Evolutionary conservation across 2,329 filamentous ascomycete genomes (phyloP).

Genomic region (Penicillium sp.): DNA sequence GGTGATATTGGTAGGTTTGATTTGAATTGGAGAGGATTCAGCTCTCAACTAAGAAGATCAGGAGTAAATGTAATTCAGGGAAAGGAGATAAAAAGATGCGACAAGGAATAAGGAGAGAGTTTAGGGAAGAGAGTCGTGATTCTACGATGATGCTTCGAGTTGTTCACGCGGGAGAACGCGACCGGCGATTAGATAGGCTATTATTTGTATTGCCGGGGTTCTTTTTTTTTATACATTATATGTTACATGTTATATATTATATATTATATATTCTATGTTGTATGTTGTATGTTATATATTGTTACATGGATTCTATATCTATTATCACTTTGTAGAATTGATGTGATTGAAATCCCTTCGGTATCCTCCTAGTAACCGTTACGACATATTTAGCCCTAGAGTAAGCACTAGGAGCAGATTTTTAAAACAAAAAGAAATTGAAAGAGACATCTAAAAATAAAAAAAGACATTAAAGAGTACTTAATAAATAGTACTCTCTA

Average conservation of each 20-base stretch:
- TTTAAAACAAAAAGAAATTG: not conserved
- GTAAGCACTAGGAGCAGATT: not conserved
- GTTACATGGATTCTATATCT: too few species aligned
- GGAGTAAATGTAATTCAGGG: not conserved
- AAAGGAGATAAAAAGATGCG: not conserved
- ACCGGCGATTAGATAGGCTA: slow-evolving; percentile 25
- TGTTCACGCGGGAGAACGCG: slow-evolving; percentile 26
- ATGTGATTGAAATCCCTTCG: not conserved
- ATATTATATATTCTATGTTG: too few species aligned
- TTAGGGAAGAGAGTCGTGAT: slow-evolving; percentile 15
- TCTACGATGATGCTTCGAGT: slow-evolving; percentile 29
- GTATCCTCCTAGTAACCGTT: too few species aligned
- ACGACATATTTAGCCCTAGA: not conserved
- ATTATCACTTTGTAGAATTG: too few species aligned
- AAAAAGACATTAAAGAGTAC: not conserved
- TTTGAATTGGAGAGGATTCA: slow-evolving; percentile 1
- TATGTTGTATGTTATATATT: too few species aligned
- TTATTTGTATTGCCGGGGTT: too few species aligned
- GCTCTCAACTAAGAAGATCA: not conserved
- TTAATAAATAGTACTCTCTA: not conserved
- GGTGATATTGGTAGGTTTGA: slow-evolving; percentile 4
- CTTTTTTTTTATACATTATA: too few species aligned
- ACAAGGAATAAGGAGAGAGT: slow-evolving; percentile 1
- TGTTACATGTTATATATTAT: too few species aligned
- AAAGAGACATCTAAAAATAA: too few species aligned